Evolutionary conservation across 768 basidiomycete genomes (phyloP).

Genomic region (Pseudohyphozyma bogoriensis): DNA sequence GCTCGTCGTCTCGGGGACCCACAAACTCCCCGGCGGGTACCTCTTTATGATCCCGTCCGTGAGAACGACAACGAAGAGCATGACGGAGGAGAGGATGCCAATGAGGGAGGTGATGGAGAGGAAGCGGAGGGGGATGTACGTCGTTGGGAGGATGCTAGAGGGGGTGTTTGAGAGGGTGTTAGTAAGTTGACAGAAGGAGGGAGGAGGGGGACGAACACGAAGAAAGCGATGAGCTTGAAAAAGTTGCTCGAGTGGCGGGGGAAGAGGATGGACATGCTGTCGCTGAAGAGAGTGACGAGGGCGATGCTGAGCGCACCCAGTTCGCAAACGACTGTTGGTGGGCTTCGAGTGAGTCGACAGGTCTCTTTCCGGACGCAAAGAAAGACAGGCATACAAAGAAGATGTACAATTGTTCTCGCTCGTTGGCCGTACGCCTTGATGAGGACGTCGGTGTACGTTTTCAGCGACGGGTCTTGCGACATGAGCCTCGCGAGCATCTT

Average conservation of each 20-base stretch:
- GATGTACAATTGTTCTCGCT: conserved; percentile 55
- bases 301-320: conserved; percentile 50
- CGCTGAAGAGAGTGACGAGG: conserved; percentile 79
- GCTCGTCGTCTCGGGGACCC: conserved; percentile 61
- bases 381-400: conserved; percentile 38
- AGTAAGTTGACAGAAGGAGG: neutral
- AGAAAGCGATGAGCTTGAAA: conserved; percentile 64
- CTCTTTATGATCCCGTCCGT: conserved; percentile 68
- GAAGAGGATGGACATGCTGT: conserved; percentile 64
- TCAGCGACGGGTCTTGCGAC: conserved; percentile 54
- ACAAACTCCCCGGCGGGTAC: conserved; percentile 68
- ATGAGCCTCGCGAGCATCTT: conserved; percentile 76
- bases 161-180: neutral
- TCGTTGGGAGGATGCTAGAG: conserved; percentile 64
- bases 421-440: conserved; percentile 73
- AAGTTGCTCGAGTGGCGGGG: conserved; percentile 56
- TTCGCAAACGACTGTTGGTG: conserved; percentile 6
- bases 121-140: conserved; percentile 73
- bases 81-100: conserved; percentile 66
- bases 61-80: conserved; percentile 65
- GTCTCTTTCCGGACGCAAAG: accelerated
- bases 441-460: conserved; percentile 82
- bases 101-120: conserved; percentile 81
- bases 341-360: neutral
- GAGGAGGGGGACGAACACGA: conserved; percentile 47